These are phyloP conservation scores for Kurtzmaniella quercitrusa DNA, from an alignment of 1,139 yeast species.

Conservation along the genomic window DNA sequence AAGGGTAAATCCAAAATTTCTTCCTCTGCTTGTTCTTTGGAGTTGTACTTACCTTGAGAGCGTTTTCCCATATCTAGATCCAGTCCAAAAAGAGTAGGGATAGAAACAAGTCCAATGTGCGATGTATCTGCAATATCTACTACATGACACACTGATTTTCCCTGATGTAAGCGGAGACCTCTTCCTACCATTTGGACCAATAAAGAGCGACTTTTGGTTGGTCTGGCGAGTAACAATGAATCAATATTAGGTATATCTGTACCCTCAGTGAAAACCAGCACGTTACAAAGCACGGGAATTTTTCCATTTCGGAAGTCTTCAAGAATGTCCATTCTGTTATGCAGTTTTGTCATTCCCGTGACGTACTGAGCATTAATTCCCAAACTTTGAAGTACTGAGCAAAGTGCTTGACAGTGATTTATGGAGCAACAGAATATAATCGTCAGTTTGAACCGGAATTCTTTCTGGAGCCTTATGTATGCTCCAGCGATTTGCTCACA, in stretches of 20 bases:
- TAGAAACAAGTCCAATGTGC: slow-evolving; percentile 54
- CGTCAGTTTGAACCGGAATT: slow-evolving; percentile 51
- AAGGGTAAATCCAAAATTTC: slow-evolving; percentile 13
- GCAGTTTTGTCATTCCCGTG: slow-evolving; percentile 58
- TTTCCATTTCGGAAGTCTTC: slow-evolving; percentile 58
- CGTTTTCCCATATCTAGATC: neutral
- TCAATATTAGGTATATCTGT: slow-evolving; percentile 93
- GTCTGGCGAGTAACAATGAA: slow-evolving; percentile 72
- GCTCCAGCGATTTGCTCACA: slow-evolving; percentile 58
- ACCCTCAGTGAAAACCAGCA: slow-evolving; percentile 91
- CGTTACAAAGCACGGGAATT: slow-evolving; percentile 75
- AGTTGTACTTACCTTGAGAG: slow-evolving; percentile 10
- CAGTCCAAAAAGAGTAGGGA: slow-evolving; percentile 53
- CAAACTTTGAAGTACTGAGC: slow-evolving; percentile 47
- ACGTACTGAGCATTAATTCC: slow-evolving; percentile 76
- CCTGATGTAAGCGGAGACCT: slow-evolving; percentile 64
- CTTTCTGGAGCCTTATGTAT: slow-evolving; percentile 43
- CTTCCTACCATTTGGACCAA: slow-evolving; percentile 90
- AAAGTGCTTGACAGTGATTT: slow-evolving; percentile 57
- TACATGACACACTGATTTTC: slow-evolving; percentile 66
- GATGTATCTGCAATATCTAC: slow-evolving; percentile 72
- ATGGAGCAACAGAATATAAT: slow-evolving; percentile 77
- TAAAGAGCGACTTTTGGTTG: slow-evolving; percentile 71
- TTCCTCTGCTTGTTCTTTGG: slow-evolving; percentile 14
- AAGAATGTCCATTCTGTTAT: slow-evolving; percentile 50